Base-by-base conservation (phyloP, 176 grass and related monocot genomes). In the Hsuehochloa calcarea region DNA sequence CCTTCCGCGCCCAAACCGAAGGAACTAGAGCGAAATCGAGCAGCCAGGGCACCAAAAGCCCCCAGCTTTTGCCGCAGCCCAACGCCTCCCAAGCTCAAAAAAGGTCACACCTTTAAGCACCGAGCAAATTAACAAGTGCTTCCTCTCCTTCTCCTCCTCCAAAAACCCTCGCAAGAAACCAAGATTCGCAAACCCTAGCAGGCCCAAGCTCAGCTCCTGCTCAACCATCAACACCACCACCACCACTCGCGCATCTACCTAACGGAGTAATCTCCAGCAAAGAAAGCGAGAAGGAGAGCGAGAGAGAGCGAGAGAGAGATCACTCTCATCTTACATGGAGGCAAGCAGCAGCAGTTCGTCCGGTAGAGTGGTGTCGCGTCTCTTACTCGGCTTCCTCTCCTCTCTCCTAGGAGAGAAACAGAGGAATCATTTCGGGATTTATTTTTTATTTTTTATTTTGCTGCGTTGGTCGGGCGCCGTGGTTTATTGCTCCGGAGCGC, bases 111-210 rank as follows among this genome's bases (percentile, higher is more conserved):
- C 15, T 20, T 12, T 51, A 67, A 65, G 63, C 65, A 23, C 38
- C 12, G 47, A 65, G 65, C 72, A 38, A 50, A 45, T 45, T 12
- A 45, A 11, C 23, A 45, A 77, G 45, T 4, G 77, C 7, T 29
- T 26, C 15, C 25, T 5, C 51, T 6, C 6, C 0, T 14, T 55
- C 54, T 9, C 54, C 35, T 10, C 17, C 19, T 4, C n/a, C 35
- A 17, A 46, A 79, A 80, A 72, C 38, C 74, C 74, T 72, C 43
- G 29, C 16, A 64, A 15, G 11, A 56, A 43, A 59, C 13, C 38
- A 29, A 74, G 58, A 46, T 43, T 8, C 46, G 38, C 75, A 87
- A 87, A 84, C 89, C 89, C 89, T 90, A 90, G 85, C 14, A 84
- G 11, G 14, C 55, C 25, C 7, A 31, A 60, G 72, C 49, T 47